These are phyloP conservation scores for Mesembryanthemum crystallinum DNA, from an alignment of 148 eudicot species.

Conservation along the genomic window DNA sequence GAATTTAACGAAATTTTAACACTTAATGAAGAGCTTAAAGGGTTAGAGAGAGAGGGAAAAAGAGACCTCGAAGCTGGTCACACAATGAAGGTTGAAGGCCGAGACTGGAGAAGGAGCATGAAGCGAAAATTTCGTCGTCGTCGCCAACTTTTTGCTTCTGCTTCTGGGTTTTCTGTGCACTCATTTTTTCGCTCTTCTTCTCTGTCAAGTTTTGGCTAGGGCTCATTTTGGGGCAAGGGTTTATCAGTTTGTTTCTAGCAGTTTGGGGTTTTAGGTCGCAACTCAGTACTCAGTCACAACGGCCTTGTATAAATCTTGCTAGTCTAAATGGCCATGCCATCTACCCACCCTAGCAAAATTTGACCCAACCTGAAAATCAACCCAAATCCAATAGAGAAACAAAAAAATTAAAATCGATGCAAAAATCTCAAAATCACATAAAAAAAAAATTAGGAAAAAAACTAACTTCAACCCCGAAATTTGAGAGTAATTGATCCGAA, in stretches of 20 bases:
- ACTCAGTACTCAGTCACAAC: too few relatives aligned
- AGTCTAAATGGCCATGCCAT: too few relatives aligned
- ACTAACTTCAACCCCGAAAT: too few relatives aligned
- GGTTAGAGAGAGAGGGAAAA: slow-evolving; percentile 2
- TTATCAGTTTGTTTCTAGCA: not conserved
- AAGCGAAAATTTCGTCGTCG: slow-evolving; percentile 55
- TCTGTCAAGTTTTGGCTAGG: not conserved
- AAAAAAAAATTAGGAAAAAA: too few relatives aligned
- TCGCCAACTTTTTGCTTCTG: not conserved
- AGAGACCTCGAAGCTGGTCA: slow-evolving; percentile 69
- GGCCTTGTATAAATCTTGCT: too few relatives aligned
- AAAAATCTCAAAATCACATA: too few relatives aligned
- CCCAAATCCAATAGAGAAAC: too few relatives aligned
- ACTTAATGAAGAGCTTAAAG: not conserved
- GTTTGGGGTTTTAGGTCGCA: too few relatives aligned
- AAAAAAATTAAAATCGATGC: too few relatives aligned
- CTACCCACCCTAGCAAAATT: too few relatives aligned
- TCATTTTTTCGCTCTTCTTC: slow-evolving; percentile 13
- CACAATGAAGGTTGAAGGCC: slow-evolving; percentile 73
- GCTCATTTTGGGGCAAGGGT: not conserved
- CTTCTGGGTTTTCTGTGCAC: slow-evolving; percentile 3
- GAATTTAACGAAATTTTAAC: not conserved
- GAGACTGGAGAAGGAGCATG: slow-evolving; percentile 77
- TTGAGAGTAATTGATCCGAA: too few relatives aligned
- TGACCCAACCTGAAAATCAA: too few relatives aligned